phyloP scores from a whole-genome alignment of 2,329 filamentous ascomycete genomes.

The Stenocarpella maydis region DNA sequence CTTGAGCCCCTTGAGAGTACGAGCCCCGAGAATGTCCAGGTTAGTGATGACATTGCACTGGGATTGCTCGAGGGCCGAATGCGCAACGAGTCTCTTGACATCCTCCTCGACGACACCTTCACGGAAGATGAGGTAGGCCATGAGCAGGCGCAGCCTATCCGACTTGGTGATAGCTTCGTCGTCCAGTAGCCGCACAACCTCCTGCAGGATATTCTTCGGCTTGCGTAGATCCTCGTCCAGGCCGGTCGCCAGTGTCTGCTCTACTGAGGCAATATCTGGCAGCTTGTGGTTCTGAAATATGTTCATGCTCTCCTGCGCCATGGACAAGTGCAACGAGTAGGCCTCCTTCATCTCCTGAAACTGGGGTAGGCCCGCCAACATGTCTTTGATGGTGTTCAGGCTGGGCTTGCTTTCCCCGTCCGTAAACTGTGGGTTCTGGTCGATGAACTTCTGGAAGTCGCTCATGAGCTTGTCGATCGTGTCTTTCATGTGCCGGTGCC shows the following conservation, averaged over 20 bases:
- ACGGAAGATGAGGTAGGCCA: slow-evolving; percentile 85
- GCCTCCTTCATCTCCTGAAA: slow-evolving; percentile 96
- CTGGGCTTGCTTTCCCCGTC: slow-evolving; percentile 73
- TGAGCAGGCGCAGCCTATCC: slow-evolving; percentile 85
- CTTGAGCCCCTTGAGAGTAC: slow-evolving; percentile 74
- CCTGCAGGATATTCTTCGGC: slow-evolving; percentile 86
- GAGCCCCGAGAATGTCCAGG: slow-evolving; percentile 82
- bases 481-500: slow-evolving; percentile 97
- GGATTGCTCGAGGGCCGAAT: slow-evolving; percentile 78
- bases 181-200: slow-evolving; percentile 87
- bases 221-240: slow-evolving; percentile 92
- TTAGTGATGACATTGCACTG: slow-evolving; percentile 77
- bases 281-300: slow-evolving; percentile 87
- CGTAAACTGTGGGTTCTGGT: slow-evolving; percentile 91
- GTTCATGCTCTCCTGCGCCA: slow-evolving; percentile 98
- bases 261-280: slow-evolving; percentile 83
- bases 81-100: slow-evolving; percentile 82
- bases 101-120: slow-evolving; percentile 87
- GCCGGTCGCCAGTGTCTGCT: slow-evolving; percentile 91
- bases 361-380: slow-evolving; percentile 92
- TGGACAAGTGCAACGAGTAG: slow-evolving; percentile 92
- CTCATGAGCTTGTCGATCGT: slow-evolving; percentile 92
- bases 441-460: slow-evolving; percentile 92
- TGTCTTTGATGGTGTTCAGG: slow-evolving; percentile 93
- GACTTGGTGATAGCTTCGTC: slow-evolving; percentile 75